Evolutionary conservation across 176 grass and related monocot species (phyloP), one percentile per base, ranked within the genome.

Genomic region (Triticum monococcum): DNA sequence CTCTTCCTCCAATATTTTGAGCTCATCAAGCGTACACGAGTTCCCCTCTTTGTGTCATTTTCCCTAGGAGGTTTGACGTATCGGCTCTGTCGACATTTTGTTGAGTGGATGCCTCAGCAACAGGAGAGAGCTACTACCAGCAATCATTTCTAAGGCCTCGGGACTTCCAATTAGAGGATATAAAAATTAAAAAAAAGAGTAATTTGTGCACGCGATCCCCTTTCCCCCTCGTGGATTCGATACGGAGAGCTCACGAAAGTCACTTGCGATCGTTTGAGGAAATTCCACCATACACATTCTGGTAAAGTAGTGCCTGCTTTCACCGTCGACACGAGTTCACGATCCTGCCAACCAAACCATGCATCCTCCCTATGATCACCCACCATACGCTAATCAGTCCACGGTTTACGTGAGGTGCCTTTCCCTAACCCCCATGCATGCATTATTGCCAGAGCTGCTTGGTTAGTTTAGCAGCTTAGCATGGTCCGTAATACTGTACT

Each of bases 241-340:
- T 11, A 18, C 16, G 31, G 18, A 52, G 10, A 18, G 5, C 5
- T 8, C 7, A 60, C 20, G 28, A 64, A 64, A 37, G 10, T 70
- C 37, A 9, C 5, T 31, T 56, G 26, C 3, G 30, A 11, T 41
- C 54, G n/a, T 60, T n/a, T 7, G 56, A 60, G 16, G 56, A 60
- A 65, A 52, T 79, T 72, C 77, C 65, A 86, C 85, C 5, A 30
- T 48, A 3, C 23, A 8, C 56, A 22, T 22, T 18, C 26, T 2
- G 28, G 60, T 77, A 25, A 77, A 85, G 60, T 3, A 25, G 37
- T 38, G 8, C 17, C 31, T 11, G 65, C 76, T 79, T 79, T 86
- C 64, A 10, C 41, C 35, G 24, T 72, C 50, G 68, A 81, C 67
- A 81, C 68, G 77, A 65, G 56, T 78, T 75, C 85, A 11, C 60